phyloP scores from a whole-genome alignment of 208 protist genomes.

The Blechomonas ayalai region DNA sequence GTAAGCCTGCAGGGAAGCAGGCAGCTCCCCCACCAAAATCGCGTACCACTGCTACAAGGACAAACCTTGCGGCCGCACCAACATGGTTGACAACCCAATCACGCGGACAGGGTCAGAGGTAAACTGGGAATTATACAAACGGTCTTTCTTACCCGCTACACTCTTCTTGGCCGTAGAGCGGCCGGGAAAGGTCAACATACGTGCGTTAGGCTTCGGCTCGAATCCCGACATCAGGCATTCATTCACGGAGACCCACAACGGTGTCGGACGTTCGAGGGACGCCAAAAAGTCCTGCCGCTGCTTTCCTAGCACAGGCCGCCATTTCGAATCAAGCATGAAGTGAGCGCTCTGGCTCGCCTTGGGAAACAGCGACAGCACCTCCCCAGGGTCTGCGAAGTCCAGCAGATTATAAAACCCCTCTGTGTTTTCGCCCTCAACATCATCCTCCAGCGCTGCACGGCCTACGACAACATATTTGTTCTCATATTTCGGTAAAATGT shows the following conservation, averaged over 20 bases:
- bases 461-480: constrained; percentile 69
- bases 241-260: constrained; percentile 85
- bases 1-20: too few relatives aligned
- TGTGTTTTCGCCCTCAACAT: constrained; percentile 29
- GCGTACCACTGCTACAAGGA: too few relatives aligned
- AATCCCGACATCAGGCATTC: constrained; percentile 89
- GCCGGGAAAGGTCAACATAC: constrained; percentile 24
- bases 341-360: constrained; percentile 76
- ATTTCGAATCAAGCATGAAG: constrained; percentile 86
- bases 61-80: constrained; percentile 65
- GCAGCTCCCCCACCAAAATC: too few relatives aligned
- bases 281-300: constrained; percentile 67
- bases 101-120: constrained; percentile 85
- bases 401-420: constrained; percentile 86
- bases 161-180: constrained; percentile 11
- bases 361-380: constrained; percentile 76
- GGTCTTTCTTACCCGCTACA: constrained; percentile 15
- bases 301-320: constrained; percentile 80
- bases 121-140: constrained; percentile 83
- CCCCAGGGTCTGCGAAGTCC: constrained; percentile 56
- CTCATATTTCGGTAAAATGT: constrained; percentile 41
- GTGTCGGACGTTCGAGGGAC: constrained; percentile 38
- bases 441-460: constrained; percentile 31
- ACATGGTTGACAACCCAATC: constrained; percentile 68
- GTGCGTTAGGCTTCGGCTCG: constrained; percentile 26